Evolutionary conservation across 352 stramenopile species (phyloP).

Genomic region (Phytophthora cryptogea): DNA sequence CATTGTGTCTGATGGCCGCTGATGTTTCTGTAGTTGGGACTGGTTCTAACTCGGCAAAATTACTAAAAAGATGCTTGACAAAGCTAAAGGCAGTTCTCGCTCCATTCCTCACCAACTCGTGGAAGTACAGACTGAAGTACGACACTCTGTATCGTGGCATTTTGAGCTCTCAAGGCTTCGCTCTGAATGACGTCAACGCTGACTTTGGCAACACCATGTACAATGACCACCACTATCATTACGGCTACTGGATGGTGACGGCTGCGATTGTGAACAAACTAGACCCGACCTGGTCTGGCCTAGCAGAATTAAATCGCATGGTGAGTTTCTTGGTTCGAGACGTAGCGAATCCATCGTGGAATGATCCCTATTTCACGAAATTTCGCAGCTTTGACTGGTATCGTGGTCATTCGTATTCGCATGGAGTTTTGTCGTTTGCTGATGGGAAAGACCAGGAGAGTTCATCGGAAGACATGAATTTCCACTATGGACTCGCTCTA

Average conservation of each 20-base stretch:
- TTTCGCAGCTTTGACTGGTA: slow-evolving; percentile 40
- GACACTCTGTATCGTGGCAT: slow-evolving; percentile 38
- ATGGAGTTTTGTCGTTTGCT: slow-evolving; percentile 27
- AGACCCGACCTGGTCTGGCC: slow-evolving; percentile 15
- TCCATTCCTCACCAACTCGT: slow-evolving; percentile 36
- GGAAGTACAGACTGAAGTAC: slow-evolving; percentile 34
- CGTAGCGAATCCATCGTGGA: slow-evolving; percentile 32
- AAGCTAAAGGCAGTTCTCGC: slow-evolving; percentile 29
- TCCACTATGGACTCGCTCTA: slow-evolving; percentile 29
- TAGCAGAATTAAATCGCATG: slow-evolving; percentile 30
- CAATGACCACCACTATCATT: slow-evolving; percentile 47
- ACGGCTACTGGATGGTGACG: slow-evolving; percentile 39
- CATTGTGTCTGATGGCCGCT: slow-evolving; percentile 37
- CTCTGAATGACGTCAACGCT: slow-evolving; percentile 24
- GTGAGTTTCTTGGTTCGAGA: slow-evolving; percentile 27
- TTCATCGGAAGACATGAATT: slow-evolving; percentile 42
- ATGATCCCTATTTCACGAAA: slow-evolving; percentile 27
- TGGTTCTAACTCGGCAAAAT: slow-evolving; percentile 3
- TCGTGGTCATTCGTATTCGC: slow-evolving; percentile 39
- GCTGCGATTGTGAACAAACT: slow-evolving; percentile 32
- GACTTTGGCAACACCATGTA: slow-evolving; percentile 49
- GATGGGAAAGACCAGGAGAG: slow-evolving; percentile 45
- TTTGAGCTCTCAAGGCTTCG: slow-evolving; percentile 39
- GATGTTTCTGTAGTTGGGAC: slow-evolving; percentile 23
- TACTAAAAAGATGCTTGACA: slow-evolving; percentile 14